Evolutionary conservation across 176 grass and related monocot genomes (phyloP).

Genomic region (Carex cristatella): DNA sequence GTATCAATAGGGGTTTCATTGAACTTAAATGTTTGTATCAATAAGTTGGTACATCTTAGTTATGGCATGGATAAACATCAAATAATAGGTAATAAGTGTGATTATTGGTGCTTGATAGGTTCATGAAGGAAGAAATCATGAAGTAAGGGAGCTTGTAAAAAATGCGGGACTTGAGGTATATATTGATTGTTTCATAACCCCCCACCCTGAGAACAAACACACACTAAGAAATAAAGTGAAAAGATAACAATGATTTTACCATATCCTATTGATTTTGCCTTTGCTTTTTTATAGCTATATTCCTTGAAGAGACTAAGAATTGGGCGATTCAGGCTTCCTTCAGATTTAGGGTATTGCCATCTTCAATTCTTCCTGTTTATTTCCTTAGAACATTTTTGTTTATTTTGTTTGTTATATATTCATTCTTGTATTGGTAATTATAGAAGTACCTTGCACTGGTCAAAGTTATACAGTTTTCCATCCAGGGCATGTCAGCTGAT

Average conservation of each 20-base stretch:
- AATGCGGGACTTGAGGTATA: conserved; percentile 78
- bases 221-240: not conserved
- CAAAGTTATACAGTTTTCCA: conserved; percentile 3
- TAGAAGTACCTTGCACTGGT: not conserved
- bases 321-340: conserved; percentile 72
- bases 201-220: not conserved
- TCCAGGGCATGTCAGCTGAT: not conserved
- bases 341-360: conserved; percentile 69
- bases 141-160: conserved; percentile 88
- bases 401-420: not conserved
- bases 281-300: conserved; percentile 48
- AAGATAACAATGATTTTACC: conserved; percentile 4
- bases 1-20: not conserved
- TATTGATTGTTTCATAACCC: conserved; percentile 3
- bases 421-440: not conserved
- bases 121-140: conserved; percentile 96
- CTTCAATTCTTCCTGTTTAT: conserved; percentile 12
- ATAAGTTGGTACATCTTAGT: not conserved
- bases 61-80: not conserved
- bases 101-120: conserved; percentile 51
- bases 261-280: not conserved
- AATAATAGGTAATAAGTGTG: conserved; percentile 8
- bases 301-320: conserved; percentile 76
- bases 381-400: not conserved
- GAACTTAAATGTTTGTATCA: not conserved